These are phyloP conservation scores for Aaosphaeria pasadenensis DNA, from an alignment of 2,329 filamentous ascomycete species.

Conservation along the genomic window DNA sequence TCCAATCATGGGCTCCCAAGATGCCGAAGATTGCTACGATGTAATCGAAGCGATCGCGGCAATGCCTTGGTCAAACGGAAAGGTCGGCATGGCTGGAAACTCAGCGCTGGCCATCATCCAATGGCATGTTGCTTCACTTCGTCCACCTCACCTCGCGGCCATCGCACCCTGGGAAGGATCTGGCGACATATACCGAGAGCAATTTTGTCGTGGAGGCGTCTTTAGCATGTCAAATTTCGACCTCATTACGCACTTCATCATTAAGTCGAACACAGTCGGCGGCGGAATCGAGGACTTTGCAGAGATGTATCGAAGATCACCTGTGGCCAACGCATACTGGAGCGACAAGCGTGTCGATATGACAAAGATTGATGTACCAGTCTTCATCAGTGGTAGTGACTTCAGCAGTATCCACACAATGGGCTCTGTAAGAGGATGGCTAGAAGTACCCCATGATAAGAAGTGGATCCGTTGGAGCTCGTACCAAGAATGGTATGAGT, in stretches of 20 bases:
- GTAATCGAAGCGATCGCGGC: background rate
- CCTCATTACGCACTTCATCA: constrained; percentile 39
- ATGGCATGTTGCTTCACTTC: background rate
- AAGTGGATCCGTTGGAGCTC: constrained; percentile 19
- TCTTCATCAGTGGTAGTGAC: constrained; percentile 15
- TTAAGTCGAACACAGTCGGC: constrained; percentile 23
- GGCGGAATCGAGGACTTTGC: constrained; percentile 40
- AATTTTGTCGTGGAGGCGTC: background rate
- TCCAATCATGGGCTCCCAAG: background rate
- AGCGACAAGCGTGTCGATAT: constrained; percentile 18
- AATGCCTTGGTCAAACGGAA: background rate
- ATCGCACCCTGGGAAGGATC: background rate
- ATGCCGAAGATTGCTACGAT: background rate
- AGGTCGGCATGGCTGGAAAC: background rate
- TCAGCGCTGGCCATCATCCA: background rate
- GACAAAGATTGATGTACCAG: constrained; percentile 16
- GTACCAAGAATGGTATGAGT: constrained; percentile 19
- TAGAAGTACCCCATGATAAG: constrained; percentile 11
- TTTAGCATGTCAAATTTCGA: constrained; percentile 43
- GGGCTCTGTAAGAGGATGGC: constrained; percentile 14
- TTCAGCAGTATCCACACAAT: constrained; percentile 16
- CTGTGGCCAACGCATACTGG: constrained; percentile 21
- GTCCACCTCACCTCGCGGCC: background rate
- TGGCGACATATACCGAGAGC: background rate
- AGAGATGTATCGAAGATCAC: constrained; percentile 41